Evolutionary conservation across 2,329 filamentous ascomycete species (phyloP).

Genomic region (Trichoderma sp.): DNA sequence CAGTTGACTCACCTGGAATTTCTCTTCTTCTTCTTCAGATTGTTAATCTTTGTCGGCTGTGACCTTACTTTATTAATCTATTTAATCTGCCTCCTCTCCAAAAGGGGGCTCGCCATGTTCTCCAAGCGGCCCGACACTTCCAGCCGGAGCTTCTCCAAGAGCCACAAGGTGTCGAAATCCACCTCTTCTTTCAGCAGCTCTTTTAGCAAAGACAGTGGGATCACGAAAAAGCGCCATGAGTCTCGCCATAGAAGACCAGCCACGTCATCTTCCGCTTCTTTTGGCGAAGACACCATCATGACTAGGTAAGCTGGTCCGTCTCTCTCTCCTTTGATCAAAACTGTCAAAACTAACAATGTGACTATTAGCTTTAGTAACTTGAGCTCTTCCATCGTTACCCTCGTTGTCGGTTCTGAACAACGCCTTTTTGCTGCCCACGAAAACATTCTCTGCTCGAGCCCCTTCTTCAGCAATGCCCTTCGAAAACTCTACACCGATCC

Average conservation of each 20-base stretch:
- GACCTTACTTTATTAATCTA: neutral
- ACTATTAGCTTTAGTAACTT: conserved; percentile 48
- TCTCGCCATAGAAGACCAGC: conserved; percentile 50
- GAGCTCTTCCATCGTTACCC: conserved; percentile 72
- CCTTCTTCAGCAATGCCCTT: conserved; percentile 64
- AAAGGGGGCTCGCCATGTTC: conserved; percentile 45
- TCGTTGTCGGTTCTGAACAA: conserved; percentile 77
- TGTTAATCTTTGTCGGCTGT: neutral
- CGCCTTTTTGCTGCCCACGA: conserved; percentile 91
- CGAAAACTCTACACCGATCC: conserved; percentile 41
- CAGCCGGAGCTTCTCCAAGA: conserved; percentile 56
- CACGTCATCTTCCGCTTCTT: conserved; percentile 46
- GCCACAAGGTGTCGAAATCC: conserved; percentile 51
- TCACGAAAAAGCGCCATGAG: conserved; percentile 58
- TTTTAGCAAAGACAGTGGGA: conserved; percentile 48
- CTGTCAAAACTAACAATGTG: neutral
- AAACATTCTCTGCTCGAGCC: conserved; percentile 75
- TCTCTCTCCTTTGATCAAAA: no score
- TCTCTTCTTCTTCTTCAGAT: conserved; percentile 26
- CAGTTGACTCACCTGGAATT: conserved; percentile 25
- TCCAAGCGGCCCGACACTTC: conserved; percentile 47
- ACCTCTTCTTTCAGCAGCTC: conserved; percentile 52
- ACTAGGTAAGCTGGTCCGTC: conserved; percentile 44
- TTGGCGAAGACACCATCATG: conserved; percentile 44
- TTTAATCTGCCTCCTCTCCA: neutral